phyloP scores from a whole-genome alignment of 1,284 basidiomycete species.

The Moniliella sp. region DNA sequence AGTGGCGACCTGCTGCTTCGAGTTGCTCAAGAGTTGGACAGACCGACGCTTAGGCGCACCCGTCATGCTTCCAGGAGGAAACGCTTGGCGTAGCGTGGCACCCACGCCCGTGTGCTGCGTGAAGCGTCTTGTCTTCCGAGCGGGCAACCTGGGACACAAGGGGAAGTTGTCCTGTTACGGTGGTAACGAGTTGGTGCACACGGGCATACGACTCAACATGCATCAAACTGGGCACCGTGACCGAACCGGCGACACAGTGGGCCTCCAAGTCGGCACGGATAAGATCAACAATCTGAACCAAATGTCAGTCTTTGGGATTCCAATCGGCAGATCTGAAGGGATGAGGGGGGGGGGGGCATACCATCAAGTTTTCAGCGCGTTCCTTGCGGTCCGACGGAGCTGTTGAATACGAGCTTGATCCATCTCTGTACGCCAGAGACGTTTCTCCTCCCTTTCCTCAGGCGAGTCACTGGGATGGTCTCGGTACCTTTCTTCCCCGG shows the following conservation, averaged over 20 bases:
- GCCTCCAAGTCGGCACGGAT: constrained; percentile 70
- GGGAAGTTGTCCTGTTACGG: constrained; percentile 47
- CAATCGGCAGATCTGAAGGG: no score
- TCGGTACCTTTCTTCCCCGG: constrained; percentile 14
- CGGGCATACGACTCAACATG: constrained; percentile 74
- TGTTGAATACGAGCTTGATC: no score
- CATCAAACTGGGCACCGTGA: constrained; percentile 67
- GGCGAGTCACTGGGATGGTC: neutral
- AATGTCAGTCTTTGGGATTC: no score
- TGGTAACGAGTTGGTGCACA: constrained; percentile 87
- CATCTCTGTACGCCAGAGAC: no score
- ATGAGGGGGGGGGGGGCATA: no score
- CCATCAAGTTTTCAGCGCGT: constrained; percentile 87
- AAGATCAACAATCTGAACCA: constrained; percentile 58
- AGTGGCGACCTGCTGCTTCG: constrained; percentile 37
- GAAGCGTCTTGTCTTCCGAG: no score
- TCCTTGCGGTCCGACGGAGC: constrained; percentile 76
- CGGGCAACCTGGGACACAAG: no score
- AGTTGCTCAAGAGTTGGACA: constrained; percentile 64
- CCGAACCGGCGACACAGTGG: constrained; percentile 49
- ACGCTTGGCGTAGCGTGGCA: constrained; percentile 49
- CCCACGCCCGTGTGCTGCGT: no score
- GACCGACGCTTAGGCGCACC: constrained; percentile 86
- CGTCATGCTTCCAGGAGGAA: constrained; percentile 65
- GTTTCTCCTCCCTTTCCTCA: no score